A percentile compares a stretch with the other conserved stretches of the same genome.
Conservation (phyloP, 179 eudicot species). For the Drosera spatulata region DNA sequence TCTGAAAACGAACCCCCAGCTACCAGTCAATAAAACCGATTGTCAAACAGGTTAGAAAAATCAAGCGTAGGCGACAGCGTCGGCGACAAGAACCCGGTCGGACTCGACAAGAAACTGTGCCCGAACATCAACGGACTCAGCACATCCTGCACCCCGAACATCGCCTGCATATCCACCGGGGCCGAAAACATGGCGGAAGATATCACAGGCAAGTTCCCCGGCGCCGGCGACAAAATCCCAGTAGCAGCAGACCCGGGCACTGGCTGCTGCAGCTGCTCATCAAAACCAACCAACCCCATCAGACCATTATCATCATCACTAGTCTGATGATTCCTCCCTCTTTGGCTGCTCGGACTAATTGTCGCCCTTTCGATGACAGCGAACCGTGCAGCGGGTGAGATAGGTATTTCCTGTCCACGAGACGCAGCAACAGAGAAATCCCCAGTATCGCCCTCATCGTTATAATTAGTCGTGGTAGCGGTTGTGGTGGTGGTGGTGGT, state of each 20-base stretch:
- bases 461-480: too few species aligned
- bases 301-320: not conserved
- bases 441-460: not conserved
- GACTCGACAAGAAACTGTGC: slow-evolving; percentile 43
- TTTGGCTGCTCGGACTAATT: slow-evolving; percentile 37
- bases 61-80: slow-evolving; percentile 36
- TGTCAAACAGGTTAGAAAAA: too few species aligned
- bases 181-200: slow-evolving; percentile 36
- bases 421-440: not conserved
- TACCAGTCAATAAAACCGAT: too few species aligned
- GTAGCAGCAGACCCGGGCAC: too few species aligned
- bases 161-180: slow-evolving; percentile 2
- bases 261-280: slow-evolving; percentile 31
- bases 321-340: slow-evolving; percentile 11
- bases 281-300: slow-evolving; percentile 6
- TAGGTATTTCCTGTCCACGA: not conserved
- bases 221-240: slow-evolving; percentile 75
- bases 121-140: slow-evolving; percentile 28
- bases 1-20: too few species aligned
- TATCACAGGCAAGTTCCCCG: slow-evolving; percentile 41
- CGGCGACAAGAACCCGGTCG: slow-evolving; percentile 32
- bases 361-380: slow-evolving; percentile 46
- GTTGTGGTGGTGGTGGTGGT: not conserved
- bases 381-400: slow-evolving; percentile 68
- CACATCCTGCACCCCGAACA: slow-evolving; percentile 6